A percentile compares a stretch with the other conserved stretches of the same genome.
These are phyloP conservation scores for Leccinum obscurum DNA, from an alignment of 768 basidiomycete species.

Conservation along the genomic window DNA sequence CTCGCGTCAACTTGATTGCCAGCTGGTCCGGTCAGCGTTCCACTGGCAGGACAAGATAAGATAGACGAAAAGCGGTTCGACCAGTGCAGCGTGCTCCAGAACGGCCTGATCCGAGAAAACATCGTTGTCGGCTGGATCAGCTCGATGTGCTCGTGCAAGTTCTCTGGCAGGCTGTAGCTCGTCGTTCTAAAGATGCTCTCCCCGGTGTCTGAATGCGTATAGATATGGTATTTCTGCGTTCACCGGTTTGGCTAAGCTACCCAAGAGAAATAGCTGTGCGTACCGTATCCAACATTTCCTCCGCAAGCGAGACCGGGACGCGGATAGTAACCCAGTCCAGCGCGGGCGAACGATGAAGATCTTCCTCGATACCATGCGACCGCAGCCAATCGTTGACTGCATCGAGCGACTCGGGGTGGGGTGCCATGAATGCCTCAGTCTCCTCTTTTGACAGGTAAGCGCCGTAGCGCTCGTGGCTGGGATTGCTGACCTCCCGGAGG, in stretches of 20 bases:
- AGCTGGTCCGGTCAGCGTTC: constrained; percentile 29
- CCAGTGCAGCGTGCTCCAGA: constrained; percentile 42
- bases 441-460: constrained; percentile 63
- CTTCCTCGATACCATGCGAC: constrained; percentile 50
- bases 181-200: constrained; percentile 63
- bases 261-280: constrained; percentile 13
- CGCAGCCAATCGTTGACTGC: constrained; percentile 63
- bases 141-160: constrained; percentile 61
- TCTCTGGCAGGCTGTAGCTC: constrained; percentile 61
- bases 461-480: constrained; percentile 53
- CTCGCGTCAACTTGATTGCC: constrained; percentile 45
- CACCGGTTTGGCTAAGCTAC: neutral
- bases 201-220: constrained; percentile 53
- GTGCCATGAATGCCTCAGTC: constrained; percentile 61
- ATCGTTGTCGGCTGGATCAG: constrained; percentile 73
- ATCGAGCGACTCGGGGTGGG: constrained; percentile 51
- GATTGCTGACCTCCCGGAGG: constrained; percentile 58
- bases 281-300: constrained; percentile 73
- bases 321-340: constrained; percentile 68
- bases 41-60: constrained; percentile 1
- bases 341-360: constrained; percentile 56
- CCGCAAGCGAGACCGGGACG: constrained; percentile 58
- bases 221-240: constrained; percentile 60
- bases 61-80: constrained; percentile 11
- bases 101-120: constrained; percentile 50